phyloP scores from a whole-genome alignment of 176 grass and related monocot species.

The Carex scoparia region DNA sequence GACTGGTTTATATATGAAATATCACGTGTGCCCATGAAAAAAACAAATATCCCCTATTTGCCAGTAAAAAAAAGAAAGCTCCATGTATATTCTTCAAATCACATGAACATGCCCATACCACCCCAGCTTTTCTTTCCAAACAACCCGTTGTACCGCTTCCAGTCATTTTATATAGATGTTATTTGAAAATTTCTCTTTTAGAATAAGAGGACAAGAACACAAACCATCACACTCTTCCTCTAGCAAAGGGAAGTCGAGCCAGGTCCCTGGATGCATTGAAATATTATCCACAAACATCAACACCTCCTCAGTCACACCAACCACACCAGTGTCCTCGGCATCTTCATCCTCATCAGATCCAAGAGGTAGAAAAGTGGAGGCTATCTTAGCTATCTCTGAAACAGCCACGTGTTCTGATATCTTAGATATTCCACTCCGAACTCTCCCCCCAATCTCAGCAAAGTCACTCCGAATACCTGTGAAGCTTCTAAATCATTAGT shows the following conservation, averaged over 20 bases:
- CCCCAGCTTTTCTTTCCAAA: not conserved
- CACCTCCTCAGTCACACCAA: constrained; percentile 61
- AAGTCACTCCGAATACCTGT: constrained; percentile 45
- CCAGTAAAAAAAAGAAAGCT: not conserved
- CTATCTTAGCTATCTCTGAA: constrained; percentile 77
- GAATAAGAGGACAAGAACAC: constrained; percentile 16
- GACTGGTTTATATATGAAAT: not conserved
- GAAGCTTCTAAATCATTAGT: not conserved
- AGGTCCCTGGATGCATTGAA: constrained; percentile 74
- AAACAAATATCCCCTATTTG: not conserved
- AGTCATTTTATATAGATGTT: not conserved
- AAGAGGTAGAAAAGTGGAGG: constrained; percentile 58
- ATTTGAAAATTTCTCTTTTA: not conserved
- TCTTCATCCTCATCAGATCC: constrained; percentile 31
- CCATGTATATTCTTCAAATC: not conserved
- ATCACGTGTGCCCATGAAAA: not conserved
- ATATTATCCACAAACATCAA: constrained; percentile 70
- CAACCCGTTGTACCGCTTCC: not conserved
- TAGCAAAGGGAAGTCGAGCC: constrained; percentile 78
- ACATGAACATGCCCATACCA: not conserved
- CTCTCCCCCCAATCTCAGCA: constrained; percentile 62
- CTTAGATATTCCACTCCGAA: constrained; percentile 67
- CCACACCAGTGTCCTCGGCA: constrained; percentile 6
- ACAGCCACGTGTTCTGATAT: constrained; percentile 67
- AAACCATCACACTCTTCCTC: constrained; percentile 55